Conservation (phyloP, 2,329 filamentous ascomycete genomes). For the Fusarium piperis region DNA sequence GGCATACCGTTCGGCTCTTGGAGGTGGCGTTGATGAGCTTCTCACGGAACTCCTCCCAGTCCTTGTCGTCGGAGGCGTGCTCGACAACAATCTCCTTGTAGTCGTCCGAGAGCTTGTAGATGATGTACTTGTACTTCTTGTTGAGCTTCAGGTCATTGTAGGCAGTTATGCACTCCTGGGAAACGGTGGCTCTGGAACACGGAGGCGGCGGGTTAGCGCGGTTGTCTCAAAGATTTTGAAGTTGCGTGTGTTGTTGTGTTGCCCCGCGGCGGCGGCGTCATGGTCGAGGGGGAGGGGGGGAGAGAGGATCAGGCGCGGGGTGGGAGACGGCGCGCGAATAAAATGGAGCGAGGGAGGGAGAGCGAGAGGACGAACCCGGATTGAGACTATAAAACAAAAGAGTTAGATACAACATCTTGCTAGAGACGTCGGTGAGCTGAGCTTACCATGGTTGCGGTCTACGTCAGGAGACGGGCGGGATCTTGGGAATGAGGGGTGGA, state of each 20-base stretch:
- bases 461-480: slow-evolving; percentile 43
- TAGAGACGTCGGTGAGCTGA: slow-evolving; percentile 37
- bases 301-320: slow-evolving; percentile 11
- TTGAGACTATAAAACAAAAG: slow-evolving; percentile 63
- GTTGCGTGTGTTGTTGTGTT: slow-evolving; percentile 14
- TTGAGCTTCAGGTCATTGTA: slow-evolving; percentile 87
- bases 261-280: slow-evolving; percentile 38
- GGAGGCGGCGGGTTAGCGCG: slow-evolving; percentile 38
- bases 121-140: slow-evolving; percentile 86
- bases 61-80: slow-evolving; percentile 71
- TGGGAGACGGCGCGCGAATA: slow-evolving; percentile 18
- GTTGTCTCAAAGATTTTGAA: slow-evolving; percentile 19
- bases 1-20: slow-evolving; percentile 73
- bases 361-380: slow-evolving; percentile 63
- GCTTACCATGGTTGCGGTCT: slow-evolving; percentile 55
- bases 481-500: slow-evolving; percentile 40
- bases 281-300: slow-evolving; percentile 25
- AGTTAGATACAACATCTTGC: slow-evolving; percentile 26
- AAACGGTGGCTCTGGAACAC: slow-evolving; percentile 71
- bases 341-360: slow-evolving; percentile 1
- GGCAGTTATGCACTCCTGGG: slow-evolving; percentile 73
- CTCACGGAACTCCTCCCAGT: slow-evolving; percentile 80
- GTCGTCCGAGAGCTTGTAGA: slow-evolving; percentile 88
- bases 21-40: slow-evolving; percentile 78
- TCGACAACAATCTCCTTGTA: slow-evolving; percentile 85